Percentiles rank a stretch among this genome's conserved stretches.
phyloP scores from a whole-genome alignment of 2,329 filamentous ascomycete species.

The Pleomassaria siparia region DNA sequence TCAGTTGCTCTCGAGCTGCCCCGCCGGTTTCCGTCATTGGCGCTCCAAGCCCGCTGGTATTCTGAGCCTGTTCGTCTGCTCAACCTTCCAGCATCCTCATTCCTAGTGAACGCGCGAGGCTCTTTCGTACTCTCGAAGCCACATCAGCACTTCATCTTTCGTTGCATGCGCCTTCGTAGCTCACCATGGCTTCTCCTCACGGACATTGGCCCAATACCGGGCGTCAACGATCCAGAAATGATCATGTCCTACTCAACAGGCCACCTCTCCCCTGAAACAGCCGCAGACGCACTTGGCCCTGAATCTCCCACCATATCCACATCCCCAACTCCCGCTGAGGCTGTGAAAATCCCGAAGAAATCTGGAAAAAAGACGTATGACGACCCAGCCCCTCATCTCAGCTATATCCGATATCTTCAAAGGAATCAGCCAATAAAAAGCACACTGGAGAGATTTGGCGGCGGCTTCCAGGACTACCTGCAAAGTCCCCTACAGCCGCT shows the following conservation, averaged over 20 bases:
- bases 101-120: slow-evolving; percentile 60
- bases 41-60: slow-evolving; percentile 62
- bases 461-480: slow-evolving; percentile 87
- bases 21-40: slow-evolving; percentile 58
- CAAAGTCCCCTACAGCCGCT: slow-evolving; percentile 93
- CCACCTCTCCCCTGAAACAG: slow-evolving; percentile 47
- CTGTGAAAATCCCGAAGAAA: slow-evolving; percentile 48
- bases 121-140: slow-evolving; percentile 60
- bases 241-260: slow-evolving; percentile 41
- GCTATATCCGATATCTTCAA: slow-evolving; percentile 84
- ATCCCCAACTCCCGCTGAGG: slow-evolving; percentile 69
- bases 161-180: slow-evolving; percentile 58
- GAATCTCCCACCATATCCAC: slow-evolving; percentile 21
- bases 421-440: slow-evolving; percentile 71
- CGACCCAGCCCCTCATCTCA: slow-evolving; percentile 66
- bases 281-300: slow-evolving; percentile 38
- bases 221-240: slow-evolving; percentile 45
- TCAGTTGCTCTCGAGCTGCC: slow-evolving; percentile 69
- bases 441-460: slow-evolving; percentile 65
- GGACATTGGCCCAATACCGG: slow-evolving; percentile 59
- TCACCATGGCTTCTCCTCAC: slow-evolving; percentile 63
- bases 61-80: slow-evolving; percentile 63
- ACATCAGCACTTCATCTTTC: slow-evolving; percentile 60
- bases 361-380: slow-evolving; percentile 50
- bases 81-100: slow-evolving; percentile 54